Percentiles rank a stretch among this genome's conserved stretches.
Conservation (phyloP, 225 moss, liverwort and hornwort genomes). For the Ulota crispa region DNA sequence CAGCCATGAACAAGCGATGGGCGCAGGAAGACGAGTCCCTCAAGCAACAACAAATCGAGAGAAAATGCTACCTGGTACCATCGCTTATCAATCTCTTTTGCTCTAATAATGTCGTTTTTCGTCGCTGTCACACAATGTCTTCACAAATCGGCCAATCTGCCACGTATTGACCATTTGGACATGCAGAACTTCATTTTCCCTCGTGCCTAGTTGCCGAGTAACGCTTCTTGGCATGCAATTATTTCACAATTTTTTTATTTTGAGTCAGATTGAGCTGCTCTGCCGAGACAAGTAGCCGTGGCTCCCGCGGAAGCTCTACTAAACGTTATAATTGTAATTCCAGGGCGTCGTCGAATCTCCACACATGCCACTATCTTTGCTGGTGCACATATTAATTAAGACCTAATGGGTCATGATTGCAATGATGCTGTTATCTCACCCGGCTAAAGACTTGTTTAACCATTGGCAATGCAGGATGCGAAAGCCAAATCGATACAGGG, state of each 20-base stretch:
- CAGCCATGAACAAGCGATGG: conserved; percentile 81
- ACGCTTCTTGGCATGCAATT: neutral
- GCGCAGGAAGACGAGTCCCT: conserved; percentile 72
- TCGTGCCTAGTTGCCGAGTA: neutral
- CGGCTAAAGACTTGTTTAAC: neutral
- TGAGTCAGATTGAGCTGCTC: neutral
- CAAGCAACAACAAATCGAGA: conserved; percentile 45
- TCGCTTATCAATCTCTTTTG: neutral
- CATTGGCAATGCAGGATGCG: conserved; percentile 36
- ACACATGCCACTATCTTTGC: neutral
- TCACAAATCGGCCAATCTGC: neutral
- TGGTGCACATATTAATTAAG: neutral
- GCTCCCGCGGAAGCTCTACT: neutral
- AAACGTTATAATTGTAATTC: neutral
- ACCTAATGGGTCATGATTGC: neutral
- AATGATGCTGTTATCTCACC: neutral
- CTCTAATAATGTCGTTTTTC: neutral
- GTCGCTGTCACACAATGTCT: neutral
- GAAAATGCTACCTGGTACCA: conserved; percentile 61
- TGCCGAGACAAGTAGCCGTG: neutral
- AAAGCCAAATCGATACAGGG: conserved; percentile 52
- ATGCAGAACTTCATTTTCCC: neutral
- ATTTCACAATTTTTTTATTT: neutral
- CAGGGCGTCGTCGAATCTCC: neutral
- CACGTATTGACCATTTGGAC: neutral